phyloP scores from a whole-genome alignment of 202 grass and related monocot species.

The Dendrocalamus latiflorus region DNA sequence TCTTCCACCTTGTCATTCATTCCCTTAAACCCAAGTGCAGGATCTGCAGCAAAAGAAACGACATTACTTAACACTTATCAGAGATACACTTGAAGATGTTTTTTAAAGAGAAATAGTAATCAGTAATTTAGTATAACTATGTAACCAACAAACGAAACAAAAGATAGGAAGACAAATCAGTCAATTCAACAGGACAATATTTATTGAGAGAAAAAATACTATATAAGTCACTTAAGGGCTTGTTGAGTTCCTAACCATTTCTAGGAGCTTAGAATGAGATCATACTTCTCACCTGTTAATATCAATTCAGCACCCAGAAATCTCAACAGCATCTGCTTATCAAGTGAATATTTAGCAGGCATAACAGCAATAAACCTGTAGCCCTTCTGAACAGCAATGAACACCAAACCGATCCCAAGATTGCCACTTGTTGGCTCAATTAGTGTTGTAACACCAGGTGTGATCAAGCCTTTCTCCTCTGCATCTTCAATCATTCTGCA shows the following conservation, averaged over 20 bases:
- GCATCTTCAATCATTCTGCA: conserved; percentile 82
- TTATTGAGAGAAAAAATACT: background rate
- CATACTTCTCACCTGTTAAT: conserved; percentile 37
- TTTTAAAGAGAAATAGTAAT: background rate
- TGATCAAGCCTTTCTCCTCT: conserved; percentile 62
- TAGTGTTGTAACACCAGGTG: conserved; percentile 52
- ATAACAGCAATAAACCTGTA: conserved; percentile 58
- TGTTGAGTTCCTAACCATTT: background rate
- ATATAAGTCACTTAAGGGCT: background rate
- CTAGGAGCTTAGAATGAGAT: background rate
- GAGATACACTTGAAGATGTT: background rate
- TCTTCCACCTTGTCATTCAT: conserved; percentile 42
- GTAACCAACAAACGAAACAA: background rate
- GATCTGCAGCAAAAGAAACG: conserved; percentile 37
- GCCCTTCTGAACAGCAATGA: conserved; percentile 55
- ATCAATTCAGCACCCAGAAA: conserved; percentile 60
- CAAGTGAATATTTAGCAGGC: conserved; percentile 58
- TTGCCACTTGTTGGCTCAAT: conserved; percentile 60
- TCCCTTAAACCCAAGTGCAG: conserved; percentile 44
- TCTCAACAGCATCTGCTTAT: conserved; percentile 60
- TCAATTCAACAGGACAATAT: background rate
- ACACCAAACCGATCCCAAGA: conserved; percentile 47
- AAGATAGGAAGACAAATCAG: background rate
- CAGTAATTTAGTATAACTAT: background rate
- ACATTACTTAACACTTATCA: background rate